Base-by-base conservation (phyloP, 805 yeast genomes). In the Candida mattraensis region DNA sequence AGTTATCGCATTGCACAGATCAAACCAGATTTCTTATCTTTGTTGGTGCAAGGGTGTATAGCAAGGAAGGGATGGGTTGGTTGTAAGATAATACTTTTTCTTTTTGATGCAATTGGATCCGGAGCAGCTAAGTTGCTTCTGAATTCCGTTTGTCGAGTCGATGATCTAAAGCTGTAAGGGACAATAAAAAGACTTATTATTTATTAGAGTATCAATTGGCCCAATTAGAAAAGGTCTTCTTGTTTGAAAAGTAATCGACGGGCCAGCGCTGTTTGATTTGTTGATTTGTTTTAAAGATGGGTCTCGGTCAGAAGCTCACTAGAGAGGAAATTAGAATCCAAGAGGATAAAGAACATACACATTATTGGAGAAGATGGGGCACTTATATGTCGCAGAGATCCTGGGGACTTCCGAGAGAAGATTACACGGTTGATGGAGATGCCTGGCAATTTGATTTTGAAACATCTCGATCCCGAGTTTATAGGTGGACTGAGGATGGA, bases 401-500 rank as follows among this genome's bases (percentile, higher is more conserved):
- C 47, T 86, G 95, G 95, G 78, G 85, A 20, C 76, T 87, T 1
- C 91, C 85, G 5, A 68, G 96, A 42, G 96, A 88, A 61, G 96
- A 87, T 57, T 88, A 88, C 61, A 83, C 95, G 0, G 69, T 63
- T 33, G 74, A 79, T 48, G 97, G 97, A 27, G 87, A 87, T 49
- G 96, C 96, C 3, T 88, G 97, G 97, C 71, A 78, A 24, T 88
- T 88, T 61, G 86, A 94, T 6, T 87, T 87, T 58, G 94, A 86
- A 41, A 87, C 86, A 42, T 83, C 94, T 2, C 70, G 78, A 41
- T 76, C 88, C 15, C 68, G 97, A 47, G 77, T 86, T 10, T 88
- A 84, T 58, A 70, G 97, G 28, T 88, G 97, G 97, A 95, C 96
- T 26, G 97, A 89, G 60, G 96, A 88, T 58, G 97, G 97, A 2